Percentiles rank a stretch among this genome's conserved stretches.
phyloP scores from a whole-genome alignment of 768 basidiomycete genomes.

The Guyanaporus albipodus region DNA sequence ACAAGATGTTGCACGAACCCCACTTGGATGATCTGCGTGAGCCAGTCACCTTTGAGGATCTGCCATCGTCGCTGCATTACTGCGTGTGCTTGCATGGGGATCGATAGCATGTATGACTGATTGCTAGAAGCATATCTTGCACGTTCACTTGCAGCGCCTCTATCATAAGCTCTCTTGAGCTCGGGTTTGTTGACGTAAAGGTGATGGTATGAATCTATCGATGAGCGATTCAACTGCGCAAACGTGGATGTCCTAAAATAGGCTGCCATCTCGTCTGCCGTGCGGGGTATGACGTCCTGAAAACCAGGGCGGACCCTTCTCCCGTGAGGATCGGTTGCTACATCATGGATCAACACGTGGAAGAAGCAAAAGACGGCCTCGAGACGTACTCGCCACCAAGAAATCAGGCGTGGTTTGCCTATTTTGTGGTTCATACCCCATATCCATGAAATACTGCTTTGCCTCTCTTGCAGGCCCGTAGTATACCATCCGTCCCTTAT shows the following conservation, averaged over 20 bases:
- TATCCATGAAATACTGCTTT: conserved; percentile 52
- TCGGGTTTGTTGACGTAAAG: conserved; percentile 45
- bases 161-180: conserved; percentile 40
- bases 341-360: no score
- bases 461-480: conserved; percentile 55
- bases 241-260: conserved; percentile 41
- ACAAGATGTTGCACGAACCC: conserved; percentile 7
- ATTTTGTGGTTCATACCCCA: conserved; percentile 52
- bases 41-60: conserved; percentile 40
- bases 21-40: conserved; percentile 29
- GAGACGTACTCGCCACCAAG: conserved; percentile 46
- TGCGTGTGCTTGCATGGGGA: conserved; percentile 44
- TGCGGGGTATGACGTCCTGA: conserved; percentile 35
- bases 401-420: conserved; percentile 66
- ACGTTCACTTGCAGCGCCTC: conserved; percentile 51
- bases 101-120: conserved; percentile 49
- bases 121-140: conserved; percentile 41
- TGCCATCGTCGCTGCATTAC: conserved; percentile 46
- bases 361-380: no score
- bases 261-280: conserved; percentile 54
- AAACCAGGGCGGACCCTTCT: conserved; percentile 42
- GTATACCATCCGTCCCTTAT: conserved; percentile 57
- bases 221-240: conserved; percentile 40
- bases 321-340: conserved; percentile 62
- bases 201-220: conserved; percentile 44